A percentile compares a stretch with the other conserved stretches of the same genome.
phyloP scores from a whole-genome alignment of 768 basidiomycete species.

The Mycena rosella region DNA sequence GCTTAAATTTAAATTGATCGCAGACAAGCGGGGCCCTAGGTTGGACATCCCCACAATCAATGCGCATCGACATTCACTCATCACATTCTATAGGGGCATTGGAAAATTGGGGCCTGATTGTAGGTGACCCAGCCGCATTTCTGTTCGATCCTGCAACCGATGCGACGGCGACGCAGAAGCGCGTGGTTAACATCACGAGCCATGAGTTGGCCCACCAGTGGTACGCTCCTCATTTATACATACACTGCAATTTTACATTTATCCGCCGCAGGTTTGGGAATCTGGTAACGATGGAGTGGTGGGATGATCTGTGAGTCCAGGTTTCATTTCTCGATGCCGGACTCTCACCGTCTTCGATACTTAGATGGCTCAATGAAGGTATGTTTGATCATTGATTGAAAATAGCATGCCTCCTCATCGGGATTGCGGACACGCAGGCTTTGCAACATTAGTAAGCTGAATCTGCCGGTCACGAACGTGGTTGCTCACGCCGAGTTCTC shows the following conservation, averaged over 20 bases:
- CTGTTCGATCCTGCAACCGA: constrained; percentile 67
- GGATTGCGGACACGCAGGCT: background rate
- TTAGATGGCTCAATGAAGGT: constrained; percentile 32
- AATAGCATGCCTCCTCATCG: no score
- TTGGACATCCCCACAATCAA: background rate
- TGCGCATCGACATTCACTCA: no score
- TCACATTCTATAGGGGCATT: constrained; percentile 69
- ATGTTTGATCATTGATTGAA: background rate
- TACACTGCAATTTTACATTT: no score
- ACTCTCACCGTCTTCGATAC: no score
- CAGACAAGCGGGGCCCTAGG: constrained; percentile 2
- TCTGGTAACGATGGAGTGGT: constrained; percentile 78
- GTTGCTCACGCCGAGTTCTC: background rate
- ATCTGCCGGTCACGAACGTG: background rate
- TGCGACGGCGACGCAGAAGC: constrained; percentile 67
- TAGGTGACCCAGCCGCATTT: constrained; percentile 73
- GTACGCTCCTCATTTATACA: background rate
- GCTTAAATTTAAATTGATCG: background rate
- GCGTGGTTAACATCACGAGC: constrained; percentile 65
- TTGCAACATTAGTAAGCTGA: constrained; percentile 11
- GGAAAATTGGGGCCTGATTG: constrained; percentile 82
- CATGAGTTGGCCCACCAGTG: constrained; percentile 73
- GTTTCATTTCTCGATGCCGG: background rate
- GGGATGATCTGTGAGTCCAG: constrained; percentile 60
- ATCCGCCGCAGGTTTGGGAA: constrained; percentile 63